Percentiles rank a stretch among this genome's conserved stretches.
phyloP scores from a whole-genome alignment of 1,139 yeast species.

The Citeromyces siamensis region DNA sequence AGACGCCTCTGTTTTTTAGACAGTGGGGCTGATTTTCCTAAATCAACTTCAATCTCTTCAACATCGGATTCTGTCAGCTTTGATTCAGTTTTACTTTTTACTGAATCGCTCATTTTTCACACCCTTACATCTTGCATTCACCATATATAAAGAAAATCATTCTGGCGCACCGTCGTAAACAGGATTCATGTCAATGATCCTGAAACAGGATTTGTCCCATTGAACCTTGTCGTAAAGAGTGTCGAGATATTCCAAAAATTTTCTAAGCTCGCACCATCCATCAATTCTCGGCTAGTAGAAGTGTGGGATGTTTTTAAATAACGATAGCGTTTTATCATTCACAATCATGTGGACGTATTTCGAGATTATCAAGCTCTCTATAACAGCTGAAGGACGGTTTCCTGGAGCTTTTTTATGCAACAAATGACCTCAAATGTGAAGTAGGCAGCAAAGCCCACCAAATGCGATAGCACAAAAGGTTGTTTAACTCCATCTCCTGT shows the following conservation, averaged over 20 bases:
- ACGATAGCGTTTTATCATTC: conserved; percentile 26
- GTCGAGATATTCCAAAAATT: conserved; percentile 21
- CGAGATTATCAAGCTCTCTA: conserved; percentile 5
- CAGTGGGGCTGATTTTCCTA: conserved; percentile 66
- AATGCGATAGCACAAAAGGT: conserved; percentile 24
- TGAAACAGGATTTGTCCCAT: conserved; percentile 22
- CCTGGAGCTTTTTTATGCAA: conserved; percentile 16
- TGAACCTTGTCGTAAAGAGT: conserved; percentile 18
- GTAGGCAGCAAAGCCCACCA: conserved; percentile 30
- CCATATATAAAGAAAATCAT: neutral
- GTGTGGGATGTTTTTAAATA: conserved; percentile 17
- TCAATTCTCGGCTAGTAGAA: conserved; percentile 20
- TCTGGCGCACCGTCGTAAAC: conserved; percentile 9
- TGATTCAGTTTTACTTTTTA: no score
- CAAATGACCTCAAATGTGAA: conserved; percentile 24
- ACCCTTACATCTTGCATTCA: no score
- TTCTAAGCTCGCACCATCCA: conserved; percentile 22
- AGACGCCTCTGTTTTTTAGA: conserved; percentile 76
- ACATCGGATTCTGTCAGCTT: no score
- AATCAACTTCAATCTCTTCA: conserved; percentile 71
- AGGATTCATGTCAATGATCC: conserved; percentile 9
- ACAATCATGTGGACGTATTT: conserved; percentile 21
- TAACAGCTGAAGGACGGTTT: conserved; percentile 7
- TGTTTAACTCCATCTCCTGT: conserved; percentile 18
- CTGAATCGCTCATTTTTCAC: no score